Evolutionary conservation across 2,329 filamentous ascomycete species (phyloP).

Genomic region (Westerdykella sp.): DNA sequence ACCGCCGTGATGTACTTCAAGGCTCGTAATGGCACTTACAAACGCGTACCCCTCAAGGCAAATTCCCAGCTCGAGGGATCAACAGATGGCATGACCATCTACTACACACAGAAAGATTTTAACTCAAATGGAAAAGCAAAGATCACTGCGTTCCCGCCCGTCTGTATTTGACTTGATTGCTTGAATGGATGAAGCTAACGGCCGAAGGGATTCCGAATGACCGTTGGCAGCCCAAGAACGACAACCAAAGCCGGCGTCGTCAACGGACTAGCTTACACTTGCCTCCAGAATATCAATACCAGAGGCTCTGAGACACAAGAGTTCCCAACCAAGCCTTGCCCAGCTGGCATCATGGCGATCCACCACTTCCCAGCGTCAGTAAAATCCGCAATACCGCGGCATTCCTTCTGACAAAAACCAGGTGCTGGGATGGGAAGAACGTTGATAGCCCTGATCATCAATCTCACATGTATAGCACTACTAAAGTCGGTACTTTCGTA

Average conservation of each 20-base stretch:
- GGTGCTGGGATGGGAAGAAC: slow-evolving; percentile 59
- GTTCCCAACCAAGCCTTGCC: slow-evolving; percentile 39
- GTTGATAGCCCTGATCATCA: slow-evolving; percentile 52
- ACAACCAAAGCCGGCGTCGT: background rate
- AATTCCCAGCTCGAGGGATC: slow-evolving; percentile 5
- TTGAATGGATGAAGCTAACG: slow-evolving; percentile 2
- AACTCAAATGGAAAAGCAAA: slow-evolving; percentile 17
- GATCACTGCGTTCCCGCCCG: slow-evolving; percentile 11
- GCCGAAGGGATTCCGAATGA: slow-evolving; percentile 15
- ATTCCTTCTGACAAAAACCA: background rate
- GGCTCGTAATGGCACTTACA: slow-evolving; percentile 12
- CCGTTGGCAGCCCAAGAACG: slow-evolving; percentile 17
- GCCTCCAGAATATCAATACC: slow-evolving; percentile 37
- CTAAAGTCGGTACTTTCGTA: slow-evolving; percentile 19
- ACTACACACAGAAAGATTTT: slow-evolving; percentile 20
- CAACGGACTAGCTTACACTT: slow-evolving; percentile 18
- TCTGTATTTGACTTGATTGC: slow-evolving; percentile 2
- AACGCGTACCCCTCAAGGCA: slow-evolving; percentile 8
- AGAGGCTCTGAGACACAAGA: slow-evolving; percentile 10
- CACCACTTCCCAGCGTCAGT: slow-evolving; percentile 59
- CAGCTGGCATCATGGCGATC: slow-evolving; percentile 53
- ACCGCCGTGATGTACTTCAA: slow-evolving; percentile 17
- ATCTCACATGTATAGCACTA: slow-evolving; percentile 58
- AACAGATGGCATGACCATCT: slow-evolving; percentile 15
- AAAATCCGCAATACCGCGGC: background rate